A percentile compares a stretch with the other conserved stretches of the same genome.
Conservation (phyloP, 768 basidiomycete species). For the Flagelloscypha sp. region DNA sequence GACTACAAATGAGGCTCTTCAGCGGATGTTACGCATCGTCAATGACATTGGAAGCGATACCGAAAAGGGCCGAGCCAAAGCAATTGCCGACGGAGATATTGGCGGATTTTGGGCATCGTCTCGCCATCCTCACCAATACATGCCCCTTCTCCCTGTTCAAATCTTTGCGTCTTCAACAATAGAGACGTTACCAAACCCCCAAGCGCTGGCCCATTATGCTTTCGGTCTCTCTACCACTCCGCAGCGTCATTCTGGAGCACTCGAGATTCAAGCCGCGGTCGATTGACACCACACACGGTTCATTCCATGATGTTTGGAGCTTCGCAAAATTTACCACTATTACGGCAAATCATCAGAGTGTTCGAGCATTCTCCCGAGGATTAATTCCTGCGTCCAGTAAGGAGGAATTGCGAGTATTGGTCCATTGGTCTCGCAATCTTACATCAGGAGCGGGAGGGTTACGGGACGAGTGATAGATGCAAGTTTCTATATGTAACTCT, state of each 20-base stretch:
- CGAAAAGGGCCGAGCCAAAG: conserved; percentile 57
- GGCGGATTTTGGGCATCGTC: conserved; percentile 56
- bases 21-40: conserved; percentile 68
- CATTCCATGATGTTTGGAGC: conserved; percentile 67
- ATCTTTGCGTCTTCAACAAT: conserved; percentile 38
- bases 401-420: too few relatives aligned
- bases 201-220: too few relatives aligned
- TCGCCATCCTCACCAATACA: conserved; percentile 42
- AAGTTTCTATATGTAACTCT: too few relatives aligned
- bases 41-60: conserved; percentile 67
- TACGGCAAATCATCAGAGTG: conserved; percentile 76
- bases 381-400: too few relatives aligned
- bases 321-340: conserved; percentile 70
- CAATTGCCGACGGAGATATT: conserved; percentile 45
- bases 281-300: conserved; percentile 70
- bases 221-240: too few relatives aligned
- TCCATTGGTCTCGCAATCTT: too few relatives aligned
- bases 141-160: conserved; percentile 52
- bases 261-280: too few relatives aligned
- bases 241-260: too few relatives aligned
- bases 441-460: too few relatives aligned
- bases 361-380: too few relatives aligned
- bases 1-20: conserved; percentile 71
- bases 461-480: too few relatives aligned
- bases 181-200: too few relatives aligned